A percentile compares a stretch with the other conserved stretches of the same genome.
Conservation (phyloP, 1,284 basidiomycete species). For the Agaricales sp. region DNA sequence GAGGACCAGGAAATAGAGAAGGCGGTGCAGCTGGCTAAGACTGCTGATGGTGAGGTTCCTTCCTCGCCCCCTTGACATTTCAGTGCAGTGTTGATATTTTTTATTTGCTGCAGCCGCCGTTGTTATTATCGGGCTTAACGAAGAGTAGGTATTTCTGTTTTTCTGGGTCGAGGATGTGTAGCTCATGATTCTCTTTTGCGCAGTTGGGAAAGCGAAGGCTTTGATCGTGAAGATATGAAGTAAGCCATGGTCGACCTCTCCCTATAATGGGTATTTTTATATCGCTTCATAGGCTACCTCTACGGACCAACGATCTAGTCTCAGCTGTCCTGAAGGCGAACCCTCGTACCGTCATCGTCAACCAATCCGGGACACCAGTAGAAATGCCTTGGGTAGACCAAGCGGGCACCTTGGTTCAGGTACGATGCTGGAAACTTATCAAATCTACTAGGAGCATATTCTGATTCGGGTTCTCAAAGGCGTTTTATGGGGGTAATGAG, state of each 20-base stretch:
- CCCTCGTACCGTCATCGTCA: slow-evolving; percentile 40
- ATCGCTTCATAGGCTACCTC: slow-evolving; percentile 27
- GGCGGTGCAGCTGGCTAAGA: slow-evolving; percentile 30
- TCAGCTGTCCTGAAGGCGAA: slow-evolving; percentile 35
- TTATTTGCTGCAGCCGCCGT: slow-evolving; percentile 19
- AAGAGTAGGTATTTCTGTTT: slow-evolving; percentile 24
- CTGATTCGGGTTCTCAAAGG: slow-evolving; percentile 15
- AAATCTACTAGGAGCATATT: slow-evolving; percentile 2
- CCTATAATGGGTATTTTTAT: background rate
- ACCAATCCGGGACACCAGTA: slow-evolving; percentile 40
- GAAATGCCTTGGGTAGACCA: slow-evolving; percentile 41
- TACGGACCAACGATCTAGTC: slow-evolving; percentile 38
- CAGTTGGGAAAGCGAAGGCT: slow-evolving; percentile 37
- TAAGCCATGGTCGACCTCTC: slow-evolving; percentile 10
- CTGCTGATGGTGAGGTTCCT: slow-evolving; percentile 26
- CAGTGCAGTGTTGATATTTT: background rate
- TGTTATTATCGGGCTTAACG: slow-evolving; percentile 35
- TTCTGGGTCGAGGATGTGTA: no score
- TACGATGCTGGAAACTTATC: background rate
- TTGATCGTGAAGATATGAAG: slow-evolving; percentile 29
- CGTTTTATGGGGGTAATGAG: slow-evolving; percentile 50
- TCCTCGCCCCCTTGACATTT: no score
- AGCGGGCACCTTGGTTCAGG: slow-evolving; percentile 26
- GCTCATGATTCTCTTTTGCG: background rate
- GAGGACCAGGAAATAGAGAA: slow-evolving; percentile 26